These are phyloP conservation scores for Capillidium heterosporum DNA, from an alignment of 371 early-diverging fungal species.

Conservation along the genomic window DNA sequence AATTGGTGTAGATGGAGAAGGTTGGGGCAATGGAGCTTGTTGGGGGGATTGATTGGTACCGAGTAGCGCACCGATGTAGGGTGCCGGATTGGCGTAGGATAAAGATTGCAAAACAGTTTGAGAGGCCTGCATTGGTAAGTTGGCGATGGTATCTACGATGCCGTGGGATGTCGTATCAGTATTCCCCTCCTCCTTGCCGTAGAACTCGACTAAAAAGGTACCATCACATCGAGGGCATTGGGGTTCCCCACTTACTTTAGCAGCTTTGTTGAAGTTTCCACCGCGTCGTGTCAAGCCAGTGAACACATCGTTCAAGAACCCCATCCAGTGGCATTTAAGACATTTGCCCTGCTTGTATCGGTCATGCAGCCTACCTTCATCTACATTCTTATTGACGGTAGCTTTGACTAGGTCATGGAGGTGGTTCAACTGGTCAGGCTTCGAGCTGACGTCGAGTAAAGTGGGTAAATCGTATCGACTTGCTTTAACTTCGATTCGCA, in stretches of 20 bases:
- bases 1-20: too few species aligned
- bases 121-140: too few species aligned
- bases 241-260: not conserved
- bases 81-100: not conserved
- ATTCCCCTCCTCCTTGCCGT: not conserved
- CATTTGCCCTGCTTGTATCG: constrained; percentile 5
- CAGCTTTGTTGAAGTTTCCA: too few species aligned
- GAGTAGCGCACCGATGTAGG: not conserved
- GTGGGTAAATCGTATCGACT: not conserved
- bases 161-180: not conserved
- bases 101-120: not conserved
- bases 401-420: not conserved
- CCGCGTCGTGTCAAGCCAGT: not conserved
- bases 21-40: too few species aligned
- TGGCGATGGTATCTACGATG: too few species aligned
- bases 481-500: not conserved
- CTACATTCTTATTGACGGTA: not conserved
- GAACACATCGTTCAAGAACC: not conserved
- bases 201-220: constrained; percentile 6
- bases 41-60: not conserved
- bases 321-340: constrained; percentile 3
- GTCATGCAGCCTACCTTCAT: not conserved
- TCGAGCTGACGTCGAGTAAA: not conserved
- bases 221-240: constrained; percentile 1
- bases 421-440: not conserved